Conservation (phyloP, 345 rosid species). For the Cardiospermum halicacabum region DNA sequence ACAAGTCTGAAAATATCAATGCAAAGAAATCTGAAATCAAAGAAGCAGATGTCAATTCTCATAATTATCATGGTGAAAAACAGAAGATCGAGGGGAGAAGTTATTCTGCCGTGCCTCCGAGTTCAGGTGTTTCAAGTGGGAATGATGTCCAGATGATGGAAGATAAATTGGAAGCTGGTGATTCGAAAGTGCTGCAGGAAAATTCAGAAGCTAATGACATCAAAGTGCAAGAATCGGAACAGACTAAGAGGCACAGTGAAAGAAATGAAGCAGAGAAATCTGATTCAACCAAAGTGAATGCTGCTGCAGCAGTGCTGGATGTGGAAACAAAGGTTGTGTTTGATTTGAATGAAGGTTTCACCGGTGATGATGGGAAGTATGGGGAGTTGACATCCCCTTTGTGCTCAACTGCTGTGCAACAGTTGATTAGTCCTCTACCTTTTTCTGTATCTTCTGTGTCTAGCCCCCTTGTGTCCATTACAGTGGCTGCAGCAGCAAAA, state of each 20-base stretch:
- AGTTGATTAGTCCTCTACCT: constrained; percentile 32
- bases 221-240: constrained; percentile 27
- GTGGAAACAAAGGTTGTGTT: constrained; percentile 56
- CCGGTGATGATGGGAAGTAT: constrained; percentile 44
- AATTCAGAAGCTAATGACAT: constrained; percentile 19
- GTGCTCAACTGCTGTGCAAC: constrained; percentile 38
- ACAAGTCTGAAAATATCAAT: constrained; percentile 15
- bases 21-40: constrained; percentile 29
- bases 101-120: constrained; percentile 7
- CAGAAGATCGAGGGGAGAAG: constrained; percentile 23
- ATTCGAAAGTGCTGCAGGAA: too few relatives aligned
- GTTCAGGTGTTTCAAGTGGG: too few relatives aligned
- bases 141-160: too few relatives aligned
- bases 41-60: constrained; percentile 14
- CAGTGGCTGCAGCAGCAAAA: constrained; percentile 81
- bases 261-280: constrained; percentile 42
- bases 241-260: constrained; percentile 20
- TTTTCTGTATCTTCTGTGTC: constrained; percentile 42
- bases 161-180: too few relatives aligned
- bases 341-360: constrained; percentile 77
- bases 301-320: constrained; percentile 28
- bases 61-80: constrained; percentile 12
- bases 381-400: constrained; percentile 32
- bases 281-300: constrained; percentile 25
- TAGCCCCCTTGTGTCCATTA: constrained; percentile 54